These are phyloP conservation scores for sorghum (Sorghum bicolor) DNA, from an alignment of 176 grass and related monocot species.

Conservation along the genomic window DNA sequence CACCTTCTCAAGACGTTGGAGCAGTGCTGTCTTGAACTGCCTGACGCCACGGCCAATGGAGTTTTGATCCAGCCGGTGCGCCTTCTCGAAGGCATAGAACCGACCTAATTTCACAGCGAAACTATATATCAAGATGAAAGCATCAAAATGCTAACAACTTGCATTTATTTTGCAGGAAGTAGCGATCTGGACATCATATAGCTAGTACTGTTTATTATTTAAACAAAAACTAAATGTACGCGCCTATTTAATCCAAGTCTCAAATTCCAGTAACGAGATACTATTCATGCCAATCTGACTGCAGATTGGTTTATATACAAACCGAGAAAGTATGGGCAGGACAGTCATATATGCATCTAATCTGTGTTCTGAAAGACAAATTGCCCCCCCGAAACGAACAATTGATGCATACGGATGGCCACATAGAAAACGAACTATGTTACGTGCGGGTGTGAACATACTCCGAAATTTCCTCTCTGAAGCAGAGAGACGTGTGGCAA, in stretches of 20 bases:
- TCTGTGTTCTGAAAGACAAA: neutral
- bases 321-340: neutral
- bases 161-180: neutral
- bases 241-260: neutral
- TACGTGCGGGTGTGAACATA: neutral
- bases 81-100: constrained; percentile 96
- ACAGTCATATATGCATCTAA: neutral
- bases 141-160: neutral
- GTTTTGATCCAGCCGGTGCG: constrained; percentile 78
- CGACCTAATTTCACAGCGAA: constrained; percentile 50
- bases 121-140: constrained; percentile 6
- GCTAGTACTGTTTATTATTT: neutral
- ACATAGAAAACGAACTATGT: neutral
- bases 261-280: neutral
- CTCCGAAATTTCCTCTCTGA: neutral
- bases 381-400: neutral
- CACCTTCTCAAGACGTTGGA: constrained; percentile 87
- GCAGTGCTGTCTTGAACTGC: constrained; percentile 86
- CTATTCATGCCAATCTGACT: neutral
- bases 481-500: neutral
- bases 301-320: neutral
- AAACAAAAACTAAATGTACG: neutral
- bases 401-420: neutral
- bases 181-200: neutral
- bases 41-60: constrained; percentile 86